phyloP scores from a whole-genome alignment of 2,329 filamentous ascomycete species.

The Alternaria alternata region DNA sequence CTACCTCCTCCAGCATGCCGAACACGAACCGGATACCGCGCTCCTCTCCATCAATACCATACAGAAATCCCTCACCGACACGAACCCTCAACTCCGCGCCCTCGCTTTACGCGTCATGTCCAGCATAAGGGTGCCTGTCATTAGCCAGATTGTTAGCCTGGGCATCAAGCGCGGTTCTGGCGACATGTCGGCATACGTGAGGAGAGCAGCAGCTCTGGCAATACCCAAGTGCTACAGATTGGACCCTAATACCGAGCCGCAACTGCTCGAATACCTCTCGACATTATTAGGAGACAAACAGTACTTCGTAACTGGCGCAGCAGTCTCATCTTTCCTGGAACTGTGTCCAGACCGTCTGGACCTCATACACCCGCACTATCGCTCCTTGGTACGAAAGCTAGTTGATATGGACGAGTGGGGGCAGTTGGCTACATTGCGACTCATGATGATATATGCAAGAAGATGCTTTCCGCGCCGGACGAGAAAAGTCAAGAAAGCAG shows the following conservation, averaged over 20 bases:
- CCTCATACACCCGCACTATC: constrained; percentile 89
- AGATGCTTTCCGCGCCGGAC: constrained; percentile 83
- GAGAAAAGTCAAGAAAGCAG: constrained; percentile 64
- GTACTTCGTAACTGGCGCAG: constrained; percentile 95
- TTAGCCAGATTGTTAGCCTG: constrained; percentile 94
- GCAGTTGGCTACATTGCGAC: constrained; percentile 80
- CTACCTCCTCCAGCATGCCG: constrained; percentile 95
- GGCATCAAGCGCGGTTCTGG: constrained; percentile 93
- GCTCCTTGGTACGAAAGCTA: constrained; percentile 82
- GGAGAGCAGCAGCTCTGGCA: constrained; percentile 89
- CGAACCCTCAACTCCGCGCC: constrained; percentile 87
- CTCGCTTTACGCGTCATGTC: constrained; percentile 97
- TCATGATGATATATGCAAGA: constrained; percentile 85
- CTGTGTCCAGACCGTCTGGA: constrained; percentile 88
- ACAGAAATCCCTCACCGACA: constrained; percentile 94
- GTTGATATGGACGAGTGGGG: constrained; percentile 99
- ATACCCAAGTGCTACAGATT: constrained; percentile 96
- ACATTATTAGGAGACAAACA: constrained; percentile 86
- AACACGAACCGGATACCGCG: constrained; percentile 93
- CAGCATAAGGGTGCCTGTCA: constrained; percentile 94
- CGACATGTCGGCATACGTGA: constrained; percentile 94
- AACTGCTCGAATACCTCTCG: constrained; percentile 82
- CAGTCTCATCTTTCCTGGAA: constrained; percentile 87
- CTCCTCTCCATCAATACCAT: constrained; percentile 98
- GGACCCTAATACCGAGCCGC: constrained; percentile 84